A percentile compares a stretch with the other conserved stretches of the same genome.
phyloP scores from a whole-genome alignment of 805 yeast species.

The Wickerhamiella azymoides region DNA sequence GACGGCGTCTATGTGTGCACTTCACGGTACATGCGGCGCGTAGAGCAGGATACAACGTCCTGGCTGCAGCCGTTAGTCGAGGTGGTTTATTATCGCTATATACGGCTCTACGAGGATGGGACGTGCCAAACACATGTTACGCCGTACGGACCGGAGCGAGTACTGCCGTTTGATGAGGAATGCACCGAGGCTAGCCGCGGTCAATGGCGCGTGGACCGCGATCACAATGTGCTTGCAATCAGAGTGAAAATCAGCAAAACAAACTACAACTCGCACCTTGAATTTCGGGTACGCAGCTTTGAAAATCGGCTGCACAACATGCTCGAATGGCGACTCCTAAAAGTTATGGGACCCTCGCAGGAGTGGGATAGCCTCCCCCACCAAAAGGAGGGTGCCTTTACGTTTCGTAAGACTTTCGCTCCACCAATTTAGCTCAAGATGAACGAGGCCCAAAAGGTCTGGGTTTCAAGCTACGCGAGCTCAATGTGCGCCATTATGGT shows the following conservation, averaged over 20 bases:
- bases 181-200: constrained; percentile 21
- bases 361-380: constrained; percentile 3
- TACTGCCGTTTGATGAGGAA: constrained; percentile 42
- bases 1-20: constrained; percentile 77
- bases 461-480: constrained; percentile 10
- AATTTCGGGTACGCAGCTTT: constrained; percentile 47
- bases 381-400: neutral
- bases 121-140: constrained; percentile 55
- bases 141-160: constrained; percentile 52
- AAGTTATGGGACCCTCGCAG: neutral
- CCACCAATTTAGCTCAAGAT: neutral
- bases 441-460: constrained; percentile 5
- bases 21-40: constrained; percentile 73
- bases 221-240: constrained; percentile 37
- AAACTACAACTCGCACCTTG: constrained; percentile 45
- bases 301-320: constrained; percentile 44
- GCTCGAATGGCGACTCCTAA: constrained; percentile 41
- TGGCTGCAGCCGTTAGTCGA: constrained; percentile 68
- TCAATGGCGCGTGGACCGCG: constrained; percentile 45
- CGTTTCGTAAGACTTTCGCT: neutral
- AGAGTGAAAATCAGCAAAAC: constrained; percentile 44
- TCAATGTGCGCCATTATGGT: constrained; percentile 25
- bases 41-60: constrained; percentile 42
- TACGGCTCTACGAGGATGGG: constrained; percentile 72
- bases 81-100: constrained; percentile 77